phyloP scores from a whole-genome alignment of 441 rosid species.

The Rhodomyrtus psidioides region DNA sequence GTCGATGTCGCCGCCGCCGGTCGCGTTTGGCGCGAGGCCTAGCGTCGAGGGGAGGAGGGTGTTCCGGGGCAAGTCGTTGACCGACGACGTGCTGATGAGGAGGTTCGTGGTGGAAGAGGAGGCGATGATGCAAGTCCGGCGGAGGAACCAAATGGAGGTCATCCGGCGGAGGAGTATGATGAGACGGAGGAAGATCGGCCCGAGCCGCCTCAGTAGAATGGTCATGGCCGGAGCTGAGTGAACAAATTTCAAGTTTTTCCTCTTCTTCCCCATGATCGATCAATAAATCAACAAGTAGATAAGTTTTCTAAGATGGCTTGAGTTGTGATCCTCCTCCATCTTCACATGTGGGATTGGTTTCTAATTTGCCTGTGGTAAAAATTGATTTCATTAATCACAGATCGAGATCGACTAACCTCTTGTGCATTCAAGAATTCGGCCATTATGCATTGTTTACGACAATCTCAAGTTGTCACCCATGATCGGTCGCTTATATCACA shows the following conservation, averaged over 20 bases:
- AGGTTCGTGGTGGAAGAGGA: slow-evolving; percentile 92
- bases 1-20: neutral
- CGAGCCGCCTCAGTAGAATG: slow-evolving; percentile 86
- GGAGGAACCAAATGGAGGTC: slow-evolving; percentile 76
- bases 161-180: slow-evolving; percentile 54
- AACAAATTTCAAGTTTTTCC: neutral
- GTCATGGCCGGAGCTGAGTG: slow-evolving; percentile 35
- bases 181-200: slow-evolving; percentile 85
- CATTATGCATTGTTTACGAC: neutral
- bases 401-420: neutral
- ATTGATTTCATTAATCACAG: neutral
- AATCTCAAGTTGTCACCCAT: neutral
- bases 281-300: neutral
- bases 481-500: fast-evolving
- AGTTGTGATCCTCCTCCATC: neutral
- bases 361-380: neutral
- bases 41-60: slow-evolving; percentile 62
- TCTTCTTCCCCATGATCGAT: neutral
- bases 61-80: slow-evolving; percentile 87
- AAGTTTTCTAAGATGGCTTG: neutral
- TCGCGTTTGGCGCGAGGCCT: slow-evolving; percentile 17
- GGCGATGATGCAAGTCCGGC: slow-evolving; percentile 76
- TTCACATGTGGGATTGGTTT: neutral
- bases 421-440: neutral
- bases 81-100: slow-evolving; percentile 80